Evolutionary conservation across 1,284 basidiomycete species (phyloP).

Genomic region (Wallemia hederae): DNA sequence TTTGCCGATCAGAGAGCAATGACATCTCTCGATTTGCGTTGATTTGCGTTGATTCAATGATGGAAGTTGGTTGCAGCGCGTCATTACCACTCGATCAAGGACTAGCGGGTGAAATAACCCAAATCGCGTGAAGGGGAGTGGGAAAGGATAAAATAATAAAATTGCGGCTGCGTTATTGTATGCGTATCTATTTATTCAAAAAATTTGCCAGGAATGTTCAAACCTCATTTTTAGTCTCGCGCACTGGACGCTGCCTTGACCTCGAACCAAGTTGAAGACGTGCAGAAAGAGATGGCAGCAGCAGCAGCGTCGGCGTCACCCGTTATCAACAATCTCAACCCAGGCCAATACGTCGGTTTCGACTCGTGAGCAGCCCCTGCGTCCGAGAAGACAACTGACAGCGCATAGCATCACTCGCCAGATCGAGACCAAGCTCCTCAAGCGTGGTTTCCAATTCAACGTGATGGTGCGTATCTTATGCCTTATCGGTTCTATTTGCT

Average conservation of each 20-base stretch:
- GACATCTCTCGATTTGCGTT: background rate
- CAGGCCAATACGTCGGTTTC: background rate
- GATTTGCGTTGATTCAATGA: too few relatives aligned
- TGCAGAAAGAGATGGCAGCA: background rate
- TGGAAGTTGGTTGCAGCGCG: background rate
- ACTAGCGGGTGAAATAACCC: too few relatives aligned
- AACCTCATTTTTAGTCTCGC: background rate
- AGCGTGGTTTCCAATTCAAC: constrained; percentile 97
- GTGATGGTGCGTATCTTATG: constrained; percentile 31
- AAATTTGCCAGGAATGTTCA: background rate
- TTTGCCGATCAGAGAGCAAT: background rate
- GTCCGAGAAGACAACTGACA: background rate
- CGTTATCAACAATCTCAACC: constrained; percentile 1
- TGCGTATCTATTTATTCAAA: background rate
- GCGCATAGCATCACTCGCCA: constrained; percentile 48
- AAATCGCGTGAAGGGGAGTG: too few relatives aligned
- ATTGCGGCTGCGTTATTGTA: too few relatives aligned
- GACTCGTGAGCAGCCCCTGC: background rate
- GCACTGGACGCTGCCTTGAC: background rate
- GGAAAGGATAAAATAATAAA: too few relatives aligned
- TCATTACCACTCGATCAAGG: too few relatives aligned
- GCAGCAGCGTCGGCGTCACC: background rate
- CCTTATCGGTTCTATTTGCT: constrained; percentile 1
- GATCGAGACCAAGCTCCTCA: constrained; percentile 96
- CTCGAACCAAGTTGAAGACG: background rate